Base-by-base conservation (phyloP, 805 yeast species). In the Lipomyces orientalis region DNA sequence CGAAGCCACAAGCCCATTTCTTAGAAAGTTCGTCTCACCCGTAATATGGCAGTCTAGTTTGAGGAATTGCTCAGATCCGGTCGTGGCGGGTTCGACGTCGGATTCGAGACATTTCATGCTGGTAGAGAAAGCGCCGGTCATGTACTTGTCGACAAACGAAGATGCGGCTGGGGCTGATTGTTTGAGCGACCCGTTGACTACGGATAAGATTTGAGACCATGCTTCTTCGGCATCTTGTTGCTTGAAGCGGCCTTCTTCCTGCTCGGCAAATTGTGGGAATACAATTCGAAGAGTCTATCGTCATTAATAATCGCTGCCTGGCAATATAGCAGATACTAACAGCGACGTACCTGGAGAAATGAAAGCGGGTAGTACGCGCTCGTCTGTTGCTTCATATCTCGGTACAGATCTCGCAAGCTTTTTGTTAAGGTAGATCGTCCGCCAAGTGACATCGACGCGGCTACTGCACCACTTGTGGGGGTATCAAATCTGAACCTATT, bases 221-320 rank as follows among this genome's bases (percentile, higher is more conserved):
- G 94, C 90, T 78, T 95, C 99, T 80, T 95, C 99, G 0, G 99
- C 99, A 81, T 95, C 99, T 80, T 95, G 99, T 80, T 95, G 99
- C 79, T 91, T 93, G 76, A 85, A 90, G 65, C 84, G 80, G 0
- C 98, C 98, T 55, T 81, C 79, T 59, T 75, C 79, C 68, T 87
- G 86, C 77, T 94, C 98, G 55, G 90, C 90, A 79, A 95, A 95
- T 79, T 95, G 98, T 1, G 98, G 98, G 76, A 86, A 90, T 19
- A 82, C 80, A 59, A 82, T 80, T 77, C 97, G 87, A 60, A 81
- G 71, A 33, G 74, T 66, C 64, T 64, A 55, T 10, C 6, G 54
- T 16, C 46, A 55, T 60, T 25, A 65, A 57, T 35, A 46, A 8
- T 22, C 22, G 64, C 19, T 33, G 64, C 19, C 22, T 29, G 29